A percentile compares a stretch with the other conserved stretches of the same genome.
phyloP scores from a whole-genome alignment of 805 yeast genomes.

The Jamesozyma jinghongensis region DNA sequence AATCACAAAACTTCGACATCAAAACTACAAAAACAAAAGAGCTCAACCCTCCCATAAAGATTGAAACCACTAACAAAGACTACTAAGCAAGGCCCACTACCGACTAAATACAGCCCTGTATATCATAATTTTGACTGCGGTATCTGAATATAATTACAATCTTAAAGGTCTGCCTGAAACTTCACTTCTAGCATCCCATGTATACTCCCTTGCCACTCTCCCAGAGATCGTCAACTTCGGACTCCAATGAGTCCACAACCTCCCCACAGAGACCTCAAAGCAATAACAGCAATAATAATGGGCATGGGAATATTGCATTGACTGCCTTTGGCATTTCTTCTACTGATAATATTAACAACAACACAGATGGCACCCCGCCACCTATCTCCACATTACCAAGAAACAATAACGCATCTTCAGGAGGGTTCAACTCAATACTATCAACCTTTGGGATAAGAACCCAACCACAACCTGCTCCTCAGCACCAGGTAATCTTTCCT shows the following conservation, averaged over 20 bases:
- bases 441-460: slow-evolving; percentile 25
- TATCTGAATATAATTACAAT: too few species aligned
- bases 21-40: background rate
- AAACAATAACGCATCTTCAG: slow-evolving; percentile 4
- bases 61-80: background rate
- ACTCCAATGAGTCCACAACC: background rate
- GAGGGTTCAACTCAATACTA: slow-evolving; percentile 21
- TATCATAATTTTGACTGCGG: too few species aligned
- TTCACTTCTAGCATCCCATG: too few species aligned
- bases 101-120: too few species aligned
- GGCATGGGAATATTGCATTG: slow-evolving; percentile 2
- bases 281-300: too few species aligned
- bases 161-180: too few species aligned
- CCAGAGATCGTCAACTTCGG: background rate
- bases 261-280: background rate
- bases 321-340: slow-evolving; percentile 8
- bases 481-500: slow-evolving; percentile 2
- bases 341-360: background rate
- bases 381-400: background rate
- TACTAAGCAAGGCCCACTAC: background rate
- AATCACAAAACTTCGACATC: background rate
- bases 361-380: background rate
- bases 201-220: slow-evolving; percentile 9
- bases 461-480: background rate
- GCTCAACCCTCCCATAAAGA: background rate